These are phyloP conservation scores for Aeminium ludgeri DNA, from an alignment of 495 filamentous ascomycete genomes.

Conservation along the genomic window DNA sequence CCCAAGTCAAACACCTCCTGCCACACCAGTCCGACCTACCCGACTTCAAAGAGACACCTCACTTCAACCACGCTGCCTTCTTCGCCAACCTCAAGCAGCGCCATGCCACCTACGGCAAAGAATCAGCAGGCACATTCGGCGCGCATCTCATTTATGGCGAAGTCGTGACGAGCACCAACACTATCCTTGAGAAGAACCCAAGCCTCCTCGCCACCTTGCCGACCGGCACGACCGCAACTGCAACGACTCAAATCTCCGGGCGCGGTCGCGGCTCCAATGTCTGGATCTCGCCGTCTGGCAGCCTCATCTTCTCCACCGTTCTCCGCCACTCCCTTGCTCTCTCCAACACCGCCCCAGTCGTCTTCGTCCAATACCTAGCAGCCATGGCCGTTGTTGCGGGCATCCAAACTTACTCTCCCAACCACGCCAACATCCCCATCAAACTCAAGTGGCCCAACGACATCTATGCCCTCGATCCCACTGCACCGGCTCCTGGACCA, in stretches of 20 bases:
- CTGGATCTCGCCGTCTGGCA: conserved; percentile 83
- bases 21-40: conserved; percentile 55
- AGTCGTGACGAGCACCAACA: conserved; percentile 86
- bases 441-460: conserved; percentile 98
- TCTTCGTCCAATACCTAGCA: conserved; percentile 87
- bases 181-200: conserved; percentile 87
- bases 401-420: conserved; percentile 58
- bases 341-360: conserved; percentile 57
- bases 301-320: conserved; percentile 71
- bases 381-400: conserved; percentile 82
- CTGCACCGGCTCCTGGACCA: background rate
- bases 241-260: conserved; percentile 84
- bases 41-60: conserved; percentile 58
- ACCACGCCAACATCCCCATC: conserved; percentile 58
- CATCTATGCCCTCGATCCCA: conserved; percentile 64
- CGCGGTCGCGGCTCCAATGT: conserved; percentile 82
- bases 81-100: conserved; percentile 57
- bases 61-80: conserved; percentile 71
- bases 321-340: conserved; percentile 63
- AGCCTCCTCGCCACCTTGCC: conserved; percentile 60
- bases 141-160: conserved; percentile 71
- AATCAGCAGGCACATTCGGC: conserved; percentile 51
- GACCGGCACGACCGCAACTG: conserved; percentile 69
- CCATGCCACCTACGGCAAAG: conserved; percentile 33
- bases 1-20: conserved; percentile 54